A percentile compares a stretch with the other conserved stretches of the same genome.
phyloP scores from a whole-genome alignment of 1,139 yeast genomes.

The Yamadazyma sp. region DNA sequence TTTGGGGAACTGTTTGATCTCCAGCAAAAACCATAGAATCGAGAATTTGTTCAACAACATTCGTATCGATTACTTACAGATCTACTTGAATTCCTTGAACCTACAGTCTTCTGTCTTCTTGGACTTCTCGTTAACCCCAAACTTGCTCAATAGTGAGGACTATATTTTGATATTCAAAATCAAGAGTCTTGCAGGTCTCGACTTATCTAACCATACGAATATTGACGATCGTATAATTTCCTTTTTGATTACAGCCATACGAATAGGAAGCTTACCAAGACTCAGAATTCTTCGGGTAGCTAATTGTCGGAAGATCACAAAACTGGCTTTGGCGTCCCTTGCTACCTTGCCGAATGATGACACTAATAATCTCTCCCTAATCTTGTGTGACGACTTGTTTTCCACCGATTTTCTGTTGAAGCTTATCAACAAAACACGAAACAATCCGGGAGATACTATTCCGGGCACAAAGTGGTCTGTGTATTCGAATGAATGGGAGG shows the following conservation, averaged over 20 bases:
- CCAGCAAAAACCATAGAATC: constrained; percentile 23
- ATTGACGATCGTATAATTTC: constrained; percentile 35
- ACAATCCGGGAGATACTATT: constrained; percentile 3
- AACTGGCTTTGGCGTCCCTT: constrained; percentile 19
- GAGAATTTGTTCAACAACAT: constrained; percentile 37
- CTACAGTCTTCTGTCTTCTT: constrained; percentile 7
- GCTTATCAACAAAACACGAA: constrained; percentile 16
- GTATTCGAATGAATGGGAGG: constrained; percentile 13
- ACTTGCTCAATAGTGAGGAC: constrained; percentile 21
- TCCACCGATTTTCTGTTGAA: constrained; percentile 8
- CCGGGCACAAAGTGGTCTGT: constrained; percentile 25
- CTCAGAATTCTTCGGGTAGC: constrained; percentile 26
- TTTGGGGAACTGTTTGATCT: constrained; percentile 11
- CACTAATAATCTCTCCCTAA: constrained; percentile 21
- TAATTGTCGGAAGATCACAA: constrained; percentile 27
- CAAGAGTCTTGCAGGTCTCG: constrained; percentile 30
- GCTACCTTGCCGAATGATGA: constrained; percentile 14
- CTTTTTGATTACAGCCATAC: constrained; percentile 25
- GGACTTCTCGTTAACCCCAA: constrained; percentile 13
- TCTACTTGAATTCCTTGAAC: constrained; percentile 17
- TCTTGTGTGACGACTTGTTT: constrained; percentile 17
- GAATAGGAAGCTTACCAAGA: constrained; percentile 22
- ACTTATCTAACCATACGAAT: constrained; percentile 26
- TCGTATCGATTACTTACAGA: constrained; percentile 20
- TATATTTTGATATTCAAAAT: constrained; percentile 30